Base-by-base conservation (phyloP, 768 basidiomycete genomes). In the Tephrocybe sp. region DNA sequence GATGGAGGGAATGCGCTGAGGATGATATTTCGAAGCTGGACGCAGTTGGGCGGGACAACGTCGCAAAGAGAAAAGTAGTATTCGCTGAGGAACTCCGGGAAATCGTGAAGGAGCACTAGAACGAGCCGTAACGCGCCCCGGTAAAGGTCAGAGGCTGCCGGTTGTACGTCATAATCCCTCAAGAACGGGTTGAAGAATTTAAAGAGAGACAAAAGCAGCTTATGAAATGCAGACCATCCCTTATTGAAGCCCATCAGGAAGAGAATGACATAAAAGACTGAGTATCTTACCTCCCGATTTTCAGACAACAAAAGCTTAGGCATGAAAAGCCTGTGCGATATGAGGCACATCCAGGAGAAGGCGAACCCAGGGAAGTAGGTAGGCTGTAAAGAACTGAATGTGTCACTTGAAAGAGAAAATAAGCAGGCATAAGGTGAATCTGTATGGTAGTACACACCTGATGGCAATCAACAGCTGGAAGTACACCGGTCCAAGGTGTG, bases 171-270 rank as follows among this genome's bases (percentile, higher is more conserved):
- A 11, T 86, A 83, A 26, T 87, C 80, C 61, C 85, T 88, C 59
- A 99, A 76, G 78, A 98, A 96, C 1, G 94, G 93, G 2, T 85
- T 78, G 39, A 98, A 73, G 73, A 99, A 99, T 63, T 93, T 92
- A 78, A 99, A 91, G 38, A 99, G 80, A 27, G 94, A 94, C 54
- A 97, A 72, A 41, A 99, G 72, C 30, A 96, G 78, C 64, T 94
- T 92, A 75, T 98, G 93, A 81, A 96, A 98, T 27, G 95, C 88
- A 31, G 91, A 78, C 94, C 95, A 98, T 40, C 93, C 95, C 84
- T 90, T 7, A 44, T 43, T 53, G 27, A 54, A 50, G 55, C 21
- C 25, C 9, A 44, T 8, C 28, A 52, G 19, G 30, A 22, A 39
- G 38, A 43, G n/a, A 37, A 19, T 19, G 18, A 19, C 36, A n/a